Base-by-base conservation (phyloP, 2,329 filamentous ascomycete species). In the Xylaria sp. region DNA sequence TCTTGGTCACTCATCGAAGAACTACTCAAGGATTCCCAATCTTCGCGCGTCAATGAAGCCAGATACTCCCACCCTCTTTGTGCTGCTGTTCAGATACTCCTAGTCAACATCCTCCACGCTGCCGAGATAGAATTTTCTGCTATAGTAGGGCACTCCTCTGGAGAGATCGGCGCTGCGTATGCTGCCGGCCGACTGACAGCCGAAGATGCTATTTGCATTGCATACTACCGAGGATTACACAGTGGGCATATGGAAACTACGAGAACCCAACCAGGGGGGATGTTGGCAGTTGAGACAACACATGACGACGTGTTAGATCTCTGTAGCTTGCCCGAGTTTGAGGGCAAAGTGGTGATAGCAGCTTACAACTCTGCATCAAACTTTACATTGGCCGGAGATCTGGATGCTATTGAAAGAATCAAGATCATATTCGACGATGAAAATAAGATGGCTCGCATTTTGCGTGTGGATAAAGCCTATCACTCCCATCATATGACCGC, bases 211-310 rank as follows among this genome's bases (percentile, higher is more conserved):
- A 56, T 61, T 1, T 7, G 2, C 1, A 42, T 55, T 9, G 43
- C 58, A 0, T 61, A 61, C 37, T 61, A 56, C 14, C 58, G 58
- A 8, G 57, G 57, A 1, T 7, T 52, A 11, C 19, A 49, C 31
- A 17, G 7, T 19, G 38, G 38, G 4, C 5, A 42, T 4, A 42
- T n/a, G n/a, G n/a, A n/a, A n/a, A n/a, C n/a, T n/a, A n/a, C n/a
- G n/a, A n/a, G n/a, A n/a, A n/a, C n/a, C n/a, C n/a, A n/a, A n/a
- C n/a, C 8, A 17, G 38, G 38, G 6, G 38, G 5, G 3, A 85
- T 86, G 83, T 68, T 84, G 51, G 82, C 82, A 0, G 79, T 79
- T 1, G 80, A 78, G 0, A 73, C 77, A 1, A 70, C 72, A 0
- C 62, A 72, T 3, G 74, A 78, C 3, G 76, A 81, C 40, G 77